phyloP scores from a whole-genome alignment of 768 basidiomycete genomes.

The Coprinopsis strossmayeri region DNA sequence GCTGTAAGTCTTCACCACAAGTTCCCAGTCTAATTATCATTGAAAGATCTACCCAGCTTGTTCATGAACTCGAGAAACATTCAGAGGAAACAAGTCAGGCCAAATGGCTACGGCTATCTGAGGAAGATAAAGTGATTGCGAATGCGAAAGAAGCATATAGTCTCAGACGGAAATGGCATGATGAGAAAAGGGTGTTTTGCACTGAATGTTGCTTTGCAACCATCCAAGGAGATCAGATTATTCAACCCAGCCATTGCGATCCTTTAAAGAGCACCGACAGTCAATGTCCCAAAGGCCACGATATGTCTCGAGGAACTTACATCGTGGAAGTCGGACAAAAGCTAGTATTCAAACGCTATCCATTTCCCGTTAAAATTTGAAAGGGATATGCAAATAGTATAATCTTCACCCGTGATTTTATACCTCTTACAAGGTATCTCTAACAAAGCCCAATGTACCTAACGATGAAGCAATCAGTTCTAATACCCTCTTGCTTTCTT shows the following conservation, averaged over 20 bases:
- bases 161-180: not conserved
- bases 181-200: not conserved
- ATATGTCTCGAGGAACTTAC: not conserved
- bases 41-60: not conserved
- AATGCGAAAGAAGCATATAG: not conserved
- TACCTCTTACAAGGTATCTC: constrained; percentile 47
- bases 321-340: not conserved
- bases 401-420: not conserved
- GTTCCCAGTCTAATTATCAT: not conserved
- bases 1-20: not conserved
- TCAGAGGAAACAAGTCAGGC: not conserved
- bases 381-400: not conserved
- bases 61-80: constrained; percentile 6
- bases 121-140: not conserved
- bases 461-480: constrained; percentile 69
- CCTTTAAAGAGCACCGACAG: not conserved
- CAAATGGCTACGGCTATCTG: not conserved
- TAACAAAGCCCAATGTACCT: constrained; percentile 71
- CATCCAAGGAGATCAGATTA: not conserved
- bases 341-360: not conserved
- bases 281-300: not conserved
- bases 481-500: constrained; percentile 72
- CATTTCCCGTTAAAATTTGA: not conserved
- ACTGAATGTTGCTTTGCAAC: not conserved
- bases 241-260: not conserved